Evolutionary conservation across 257 asterid species (phyloP).

Genomic region (Solanum gandarillasii): DNA sequence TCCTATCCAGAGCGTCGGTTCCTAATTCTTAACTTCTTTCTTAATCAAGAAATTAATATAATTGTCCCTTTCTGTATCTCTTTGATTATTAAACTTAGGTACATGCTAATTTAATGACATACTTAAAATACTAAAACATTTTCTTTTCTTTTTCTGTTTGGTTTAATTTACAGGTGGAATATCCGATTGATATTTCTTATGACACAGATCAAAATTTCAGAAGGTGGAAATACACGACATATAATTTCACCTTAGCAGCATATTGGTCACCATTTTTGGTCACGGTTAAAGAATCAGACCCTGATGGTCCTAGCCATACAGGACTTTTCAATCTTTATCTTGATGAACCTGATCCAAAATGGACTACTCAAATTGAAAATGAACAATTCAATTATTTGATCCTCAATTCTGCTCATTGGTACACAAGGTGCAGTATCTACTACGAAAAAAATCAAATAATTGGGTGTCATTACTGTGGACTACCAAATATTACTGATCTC

Average conservation of each 20-base stretch:
- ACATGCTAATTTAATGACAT: not conserved
- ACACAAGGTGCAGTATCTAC: conserved; percentile 13
- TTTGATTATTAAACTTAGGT: not conserved
- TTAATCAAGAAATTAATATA: not conserved
- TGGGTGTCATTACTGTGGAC: conserved; percentile 21
- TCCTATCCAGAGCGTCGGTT: not conserved
- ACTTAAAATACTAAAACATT: not conserved
- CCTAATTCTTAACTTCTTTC: not conserved
- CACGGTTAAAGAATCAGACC: conserved; percentile 5
- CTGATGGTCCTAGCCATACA: conserved; percentile 21
- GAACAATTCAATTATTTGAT: conserved; percentile 14
- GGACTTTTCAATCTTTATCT: conserved; percentile 25
- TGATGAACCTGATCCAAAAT: conserved; percentile 12
- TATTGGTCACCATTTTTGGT: conserved; percentile 42
- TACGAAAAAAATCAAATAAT: conserved; percentile 2
- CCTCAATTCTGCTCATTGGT: conserved; percentile 25
- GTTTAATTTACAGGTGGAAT: conserved; percentile 25
- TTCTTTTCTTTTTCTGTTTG: too few relatives aligned
- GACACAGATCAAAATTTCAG: conserved; percentile 29
- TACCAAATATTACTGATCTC: conserved; percentile 6
- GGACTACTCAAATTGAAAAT: conserved; percentile 18
- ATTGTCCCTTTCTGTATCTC: not conserved
- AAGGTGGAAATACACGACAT: conserved; percentile 34
- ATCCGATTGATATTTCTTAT: conserved; percentile 28
- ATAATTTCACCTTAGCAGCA: conserved; percentile 36